These are phyloP conservation scores for Myxozyma geophila DNA, from an alignment of 805 yeast genomes.

Conservation along the genomic window DNA sequence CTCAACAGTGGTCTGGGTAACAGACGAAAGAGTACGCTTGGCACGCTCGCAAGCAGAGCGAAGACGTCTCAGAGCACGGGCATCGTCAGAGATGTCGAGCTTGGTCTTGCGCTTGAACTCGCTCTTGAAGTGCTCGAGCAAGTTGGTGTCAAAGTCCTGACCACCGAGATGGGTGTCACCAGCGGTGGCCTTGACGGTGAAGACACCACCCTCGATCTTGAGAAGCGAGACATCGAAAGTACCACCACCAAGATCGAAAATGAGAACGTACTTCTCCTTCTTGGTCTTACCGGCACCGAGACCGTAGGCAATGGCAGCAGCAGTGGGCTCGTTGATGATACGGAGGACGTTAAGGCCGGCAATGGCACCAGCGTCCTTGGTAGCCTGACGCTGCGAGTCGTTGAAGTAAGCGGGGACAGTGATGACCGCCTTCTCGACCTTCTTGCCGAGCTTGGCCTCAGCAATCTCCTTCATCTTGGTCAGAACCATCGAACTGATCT, in stretches of 20 bases:
- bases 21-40: conserved; percentile 96
- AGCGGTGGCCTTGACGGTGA: conserved; percentile 95
- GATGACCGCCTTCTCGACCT: conserved; percentile 81
- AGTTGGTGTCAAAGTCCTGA: conserved; percentile 97
- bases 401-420: conserved; percentile 89
- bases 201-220: conserved; percentile 93
- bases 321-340: conserved; percentile 90
- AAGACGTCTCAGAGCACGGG: conserved; percentile 96
- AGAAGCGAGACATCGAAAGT: conserved; percentile 94
- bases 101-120: conserved; percentile 97
- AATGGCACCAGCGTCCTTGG: conserved; percentile 87
- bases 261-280: conserved; percentile 84
- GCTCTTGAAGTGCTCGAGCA: conserved; percentile 87
- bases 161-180: conserved; percentile 99
- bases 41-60: conserved; percentile 99
- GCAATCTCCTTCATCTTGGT: conserved; percentile 86
- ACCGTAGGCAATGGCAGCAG: conserved; percentile 97
- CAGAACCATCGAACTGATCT: conserved; percentile 90
- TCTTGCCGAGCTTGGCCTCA: conserved; percentile 78
- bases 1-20: conserved; percentile 94
- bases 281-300: conserved; percentile 84
- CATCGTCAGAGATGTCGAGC: conserved; percentile 83
- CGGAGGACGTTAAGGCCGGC: conserved; percentile 84
- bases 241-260: conserved; percentile 97
- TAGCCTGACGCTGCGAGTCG: conserved; percentile 88